Base-by-base conservation (phyloP, 2,329 filamentous ascomycete species). In the Colletotrichum chrysophilum region DNA sequence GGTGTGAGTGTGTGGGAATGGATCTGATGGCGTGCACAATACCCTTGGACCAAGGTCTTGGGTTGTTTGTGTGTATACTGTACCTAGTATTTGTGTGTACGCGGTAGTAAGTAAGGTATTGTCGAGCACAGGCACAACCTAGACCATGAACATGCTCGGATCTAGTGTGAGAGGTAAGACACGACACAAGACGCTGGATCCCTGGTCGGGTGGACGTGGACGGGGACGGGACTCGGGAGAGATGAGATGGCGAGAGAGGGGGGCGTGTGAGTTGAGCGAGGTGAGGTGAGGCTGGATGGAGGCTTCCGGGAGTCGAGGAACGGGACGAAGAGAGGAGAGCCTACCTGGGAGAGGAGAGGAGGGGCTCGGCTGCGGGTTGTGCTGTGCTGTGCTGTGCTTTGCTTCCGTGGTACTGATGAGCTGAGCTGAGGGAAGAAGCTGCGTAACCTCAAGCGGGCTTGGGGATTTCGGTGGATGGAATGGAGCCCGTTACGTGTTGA, bases 11-110 rank as follows among this genome's bases (percentile, higher is more conserved):
- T 24, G 69, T 72, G 72, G 69, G 55, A 71, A 75, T 66, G 66
- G 58, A 62, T 55, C 61, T 62, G 67, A 72, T 58, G 69, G 68
- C 73, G 62, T 72, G 73, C 73, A 75, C 69, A 66, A 58, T 30
- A 32, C 34, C 60, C 24, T 18, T 18, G 24, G 56, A 30, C 16
- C 56, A 60, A 60, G 52, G 38, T n/a, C 18, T 43, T 43, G 38
- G 38, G 38, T 10, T 43, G 38, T 43, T 43, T 43, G 38, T 43
- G 38, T 43, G 38, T 43, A 43, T 43, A 43, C 38, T 18, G 18
- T 43, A 43, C 38, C 38, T 43, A 10, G 38, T 43, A 43, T 43
- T 6, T 18, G 38, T n/a, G 38, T 43, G 52, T 56, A 56, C 21
- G 52, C 52, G 24, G 52, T 26, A 4, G 38, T n/a, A 43, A 43